phyloP scores from a whole-genome alignment of 306 rosid species.

The Heteromeles arbutifolia region DNA sequence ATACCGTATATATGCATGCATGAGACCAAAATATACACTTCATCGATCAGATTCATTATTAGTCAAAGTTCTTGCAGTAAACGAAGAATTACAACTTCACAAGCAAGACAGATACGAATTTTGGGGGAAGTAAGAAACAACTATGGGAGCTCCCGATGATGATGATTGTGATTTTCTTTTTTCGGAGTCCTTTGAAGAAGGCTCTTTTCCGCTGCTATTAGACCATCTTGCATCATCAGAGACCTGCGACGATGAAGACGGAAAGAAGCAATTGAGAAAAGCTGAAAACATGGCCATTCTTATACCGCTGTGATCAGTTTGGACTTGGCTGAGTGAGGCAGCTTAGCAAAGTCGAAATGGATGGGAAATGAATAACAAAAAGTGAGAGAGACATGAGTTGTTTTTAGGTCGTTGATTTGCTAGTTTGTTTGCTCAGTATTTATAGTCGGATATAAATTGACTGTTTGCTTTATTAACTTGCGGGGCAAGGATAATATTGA shows the following conservation, averaged over 20 bases:
- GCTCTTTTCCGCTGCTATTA: background rate
- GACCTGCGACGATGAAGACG: background rate
- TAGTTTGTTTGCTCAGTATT: background rate
- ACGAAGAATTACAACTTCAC: background rate
- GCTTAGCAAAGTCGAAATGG: background rate
- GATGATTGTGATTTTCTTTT: background rate
- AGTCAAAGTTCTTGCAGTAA: too few species aligned
- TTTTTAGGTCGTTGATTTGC: background rate
- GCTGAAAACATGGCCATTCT: background rate
- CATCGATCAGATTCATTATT: too few species aligned
- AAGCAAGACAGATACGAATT: constrained; percentile 4
- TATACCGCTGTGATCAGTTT: background rate
- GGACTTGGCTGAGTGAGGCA: background rate
- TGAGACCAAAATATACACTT: too few species aligned
- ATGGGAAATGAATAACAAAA: background rate
- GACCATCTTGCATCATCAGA: background rate
- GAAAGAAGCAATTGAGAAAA: background rate
- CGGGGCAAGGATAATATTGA: background rate
- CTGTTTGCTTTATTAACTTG: background rate
- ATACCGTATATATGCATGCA: too few species aligned
- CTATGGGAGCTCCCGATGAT: constrained; percentile 1
- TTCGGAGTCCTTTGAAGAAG: background rate
- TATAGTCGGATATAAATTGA: background rate
- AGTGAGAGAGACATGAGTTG: background rate
- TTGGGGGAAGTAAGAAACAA: constrained; percentile 7